Evolutionary conservation across 2,329 filamentous ascomycete genomes (phyloP).

Genomic region (Cladophialophora bantiana): DNA sequence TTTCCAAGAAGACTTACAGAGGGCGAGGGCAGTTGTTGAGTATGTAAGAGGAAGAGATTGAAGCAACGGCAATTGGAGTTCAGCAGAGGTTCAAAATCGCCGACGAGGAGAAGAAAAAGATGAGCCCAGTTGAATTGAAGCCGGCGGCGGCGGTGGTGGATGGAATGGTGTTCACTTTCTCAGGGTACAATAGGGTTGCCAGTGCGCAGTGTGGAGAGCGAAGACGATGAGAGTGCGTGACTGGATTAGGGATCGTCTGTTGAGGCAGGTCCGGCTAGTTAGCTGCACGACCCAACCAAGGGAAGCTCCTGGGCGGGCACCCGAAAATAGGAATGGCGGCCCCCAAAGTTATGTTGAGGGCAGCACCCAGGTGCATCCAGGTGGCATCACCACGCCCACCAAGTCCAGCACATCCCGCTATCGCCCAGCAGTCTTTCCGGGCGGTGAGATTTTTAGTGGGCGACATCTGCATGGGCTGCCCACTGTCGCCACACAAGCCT

Average conservation of each 20-base stretch:
- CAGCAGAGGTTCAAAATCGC: slow-evolving; percentile 25
- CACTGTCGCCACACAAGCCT: slow-evolving; percentile 17
- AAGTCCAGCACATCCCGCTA: slow-evolving; percentile 3
- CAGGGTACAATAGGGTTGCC: slow-evolving; percentile 7
- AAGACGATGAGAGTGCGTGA: slow-evolving; percentile 26
- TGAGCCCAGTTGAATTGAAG: slow-evolving; percentile 19
- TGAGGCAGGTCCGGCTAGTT: slow-evolving; percentile 37
- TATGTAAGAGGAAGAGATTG: slow-evolving; percentile 17
- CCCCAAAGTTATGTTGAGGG: slow-evolving; percentile 31
- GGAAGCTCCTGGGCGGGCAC: slow-evolving; percentile 10
- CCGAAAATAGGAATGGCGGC: slow-evolving; percentile 40
- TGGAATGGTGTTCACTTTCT: slow-evolving; percentile 27
- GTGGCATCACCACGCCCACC: slow-evolving; percentile 11
- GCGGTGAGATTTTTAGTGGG: slow-evolving; percentile 34
- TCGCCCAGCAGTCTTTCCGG: slow-evolving; percentile 13
- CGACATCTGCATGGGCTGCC: background rate
- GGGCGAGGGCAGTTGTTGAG: slow-evolving; percentile 26
- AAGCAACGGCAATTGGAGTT: slow-evolving; percentile 21
- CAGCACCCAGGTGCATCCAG: background rate
- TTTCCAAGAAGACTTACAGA: slow-evolving; percentile 32
- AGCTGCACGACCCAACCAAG: slow-evolving; percentile 17
- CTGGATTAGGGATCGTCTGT: slow-evolving; percentile 26
- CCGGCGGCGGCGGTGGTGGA: slow-evolving; percentile 15
- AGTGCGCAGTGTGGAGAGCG: slow-evolving; percentile 19
- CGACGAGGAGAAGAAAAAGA: slow-evolving; percentile 22